phyloP scores from a whole-genome alignment of 2,329 filamentous ascomycete genomes.

The Albophoma yamanashiensis region DNA sequence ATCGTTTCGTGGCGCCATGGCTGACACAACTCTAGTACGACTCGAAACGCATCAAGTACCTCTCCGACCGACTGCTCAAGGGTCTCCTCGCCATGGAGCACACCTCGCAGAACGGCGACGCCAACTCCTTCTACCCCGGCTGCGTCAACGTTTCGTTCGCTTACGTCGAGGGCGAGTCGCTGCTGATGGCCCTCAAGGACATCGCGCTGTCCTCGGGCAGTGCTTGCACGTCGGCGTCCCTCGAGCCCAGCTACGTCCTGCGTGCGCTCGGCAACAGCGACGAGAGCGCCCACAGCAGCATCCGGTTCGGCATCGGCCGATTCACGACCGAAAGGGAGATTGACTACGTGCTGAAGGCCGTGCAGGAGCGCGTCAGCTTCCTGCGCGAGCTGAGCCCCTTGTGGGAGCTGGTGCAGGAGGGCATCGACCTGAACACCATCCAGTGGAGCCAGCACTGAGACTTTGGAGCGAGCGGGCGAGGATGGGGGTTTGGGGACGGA shows the following conservation, averaged over 20 bases:
- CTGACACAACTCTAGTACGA: conserved; percentile 62
- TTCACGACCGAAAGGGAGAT: conserved; percentile 95
- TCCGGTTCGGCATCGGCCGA: conserved; percentile 91
- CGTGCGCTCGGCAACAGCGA: conserved; percentile 92
- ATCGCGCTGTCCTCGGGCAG: conserved; percentile 95
- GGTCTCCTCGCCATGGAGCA: conserved; percentile 86
- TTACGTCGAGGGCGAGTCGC: conserved; percentile 94
- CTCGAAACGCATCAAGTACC: conserved; percentile 65
- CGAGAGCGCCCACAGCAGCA: conserved; percentile 95
- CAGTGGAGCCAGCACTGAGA: conserved; percentile 91
- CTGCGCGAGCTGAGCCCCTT: conserved; percentile 88
- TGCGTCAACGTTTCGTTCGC: conserved; percentile 98
- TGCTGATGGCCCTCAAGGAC: conserved; percentile 96
- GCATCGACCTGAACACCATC: conserved; percentile 88
- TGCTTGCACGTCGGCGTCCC: conserved; percentile 90
- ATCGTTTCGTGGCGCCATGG: background rate
- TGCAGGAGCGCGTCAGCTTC: conserved; percentile 82
- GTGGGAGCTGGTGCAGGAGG: conserved; percentile 97
- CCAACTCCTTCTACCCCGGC: conserved; percentile 77
- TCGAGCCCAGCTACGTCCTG: conserved; percentile 94
- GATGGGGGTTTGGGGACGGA: background rate
- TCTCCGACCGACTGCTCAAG: conserved; percentile 75
- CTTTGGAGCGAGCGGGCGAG: background rate
- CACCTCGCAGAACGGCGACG: conserved; percentile 81
- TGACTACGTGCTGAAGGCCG: conserved; percentile 93